These are phyloP conservation scores for Planoprotostelium fungivorum DNA, from an alignment of 78 protist species.

Conservation along the genomic window DNA sequence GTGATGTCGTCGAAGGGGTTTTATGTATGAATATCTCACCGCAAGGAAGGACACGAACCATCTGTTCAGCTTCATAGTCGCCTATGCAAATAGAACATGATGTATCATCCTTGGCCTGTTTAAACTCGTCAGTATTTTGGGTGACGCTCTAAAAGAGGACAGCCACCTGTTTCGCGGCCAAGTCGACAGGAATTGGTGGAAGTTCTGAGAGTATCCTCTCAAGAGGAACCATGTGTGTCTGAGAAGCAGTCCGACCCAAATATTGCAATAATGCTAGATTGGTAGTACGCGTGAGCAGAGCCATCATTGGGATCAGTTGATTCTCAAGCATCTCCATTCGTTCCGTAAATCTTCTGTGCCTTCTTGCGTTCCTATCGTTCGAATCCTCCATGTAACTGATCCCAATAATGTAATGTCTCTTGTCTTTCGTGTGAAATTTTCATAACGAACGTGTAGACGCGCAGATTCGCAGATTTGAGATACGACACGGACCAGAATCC, in stretches of 20 bases:
- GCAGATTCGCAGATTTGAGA: not conserved
- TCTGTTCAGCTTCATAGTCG: not conserved
- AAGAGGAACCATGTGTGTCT: not conserved
- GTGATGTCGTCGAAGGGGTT: not conserved
- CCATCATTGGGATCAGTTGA: too few species aligned
- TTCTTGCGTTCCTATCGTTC: not conserved
- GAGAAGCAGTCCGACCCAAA: not conserved
- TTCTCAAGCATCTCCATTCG: too few species aligned
- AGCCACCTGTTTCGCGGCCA: not conserved
- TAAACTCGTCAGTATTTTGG: not conserved
- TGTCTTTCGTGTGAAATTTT: not conserved
- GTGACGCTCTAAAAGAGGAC: not conserved
- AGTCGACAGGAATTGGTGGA: not conserved
- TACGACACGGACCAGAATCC: not conserved
- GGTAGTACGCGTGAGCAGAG: not conserved
- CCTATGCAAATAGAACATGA: not conserved
- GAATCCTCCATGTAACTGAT: too few species aligned
- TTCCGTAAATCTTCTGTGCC: not conserved
- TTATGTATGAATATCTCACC: too few species aligned
- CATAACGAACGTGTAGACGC: too few species aligned
- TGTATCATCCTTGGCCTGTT: too few species aligned
- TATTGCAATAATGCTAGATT: not conserved
- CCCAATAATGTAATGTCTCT: too few species aligned
- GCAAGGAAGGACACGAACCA: not conserved
- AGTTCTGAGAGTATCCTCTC: not conserved